phyloP scores from a whole-genome alignment of 306 rosid genomes.

The Cajanus cajan region DNA sequence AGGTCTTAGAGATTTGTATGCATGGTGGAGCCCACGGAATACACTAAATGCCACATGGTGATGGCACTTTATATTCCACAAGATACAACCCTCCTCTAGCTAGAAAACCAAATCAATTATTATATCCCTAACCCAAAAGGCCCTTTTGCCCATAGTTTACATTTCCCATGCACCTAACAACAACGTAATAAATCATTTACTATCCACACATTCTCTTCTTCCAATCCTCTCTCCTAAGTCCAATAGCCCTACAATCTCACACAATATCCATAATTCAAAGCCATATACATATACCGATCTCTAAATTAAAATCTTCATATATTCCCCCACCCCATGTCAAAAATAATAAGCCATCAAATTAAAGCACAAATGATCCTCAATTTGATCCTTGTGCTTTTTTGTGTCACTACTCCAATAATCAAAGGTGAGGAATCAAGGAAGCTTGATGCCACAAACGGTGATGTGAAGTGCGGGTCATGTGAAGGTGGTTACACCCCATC shows the following conservation, averaged over 20 bases:
- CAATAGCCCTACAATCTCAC: background rate
- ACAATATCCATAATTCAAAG: background rate
- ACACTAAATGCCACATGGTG: slow-evolving; percentile 35
- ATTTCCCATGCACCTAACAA: slow-evolving; percentile 43
- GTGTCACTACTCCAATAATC: slow-evolving; percentile 18
- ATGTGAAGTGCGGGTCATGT: slow-evolving; percentile 32
- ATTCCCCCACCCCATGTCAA: background rate
- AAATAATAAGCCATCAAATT: slow-evolving; percentile 25
- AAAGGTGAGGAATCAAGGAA: slow-evolving; percentile 40
- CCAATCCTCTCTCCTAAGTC: background rate
- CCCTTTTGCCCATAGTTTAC: slow-evolving; percentile 25
- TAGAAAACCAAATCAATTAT: background rate
- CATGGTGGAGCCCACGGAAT: slow-evolving; percentile 19
- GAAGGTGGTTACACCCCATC: slow-evolving; percentile 22
- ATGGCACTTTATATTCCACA: slow-evolving; percentile 14
- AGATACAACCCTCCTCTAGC: background rate
- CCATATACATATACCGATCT: background rate
- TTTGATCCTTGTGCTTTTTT: slow-evolving; percentile 30
- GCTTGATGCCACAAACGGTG: slow-evolving; percentile 40
- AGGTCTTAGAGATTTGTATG: background rate
- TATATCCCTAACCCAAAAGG: background rate
- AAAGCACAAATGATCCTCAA: slow-evolving; percentile 21
- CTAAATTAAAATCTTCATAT: background rate
- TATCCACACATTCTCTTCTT: background rate
- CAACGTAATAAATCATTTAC: slow-evolving; percentile 33